A percentile compares a stretch with the other conserved stretches of the same genome.
Evolutionary conservation across 208 protist genomes (phyloP).

Genomic region (Borovskyia barvae): DNA sequence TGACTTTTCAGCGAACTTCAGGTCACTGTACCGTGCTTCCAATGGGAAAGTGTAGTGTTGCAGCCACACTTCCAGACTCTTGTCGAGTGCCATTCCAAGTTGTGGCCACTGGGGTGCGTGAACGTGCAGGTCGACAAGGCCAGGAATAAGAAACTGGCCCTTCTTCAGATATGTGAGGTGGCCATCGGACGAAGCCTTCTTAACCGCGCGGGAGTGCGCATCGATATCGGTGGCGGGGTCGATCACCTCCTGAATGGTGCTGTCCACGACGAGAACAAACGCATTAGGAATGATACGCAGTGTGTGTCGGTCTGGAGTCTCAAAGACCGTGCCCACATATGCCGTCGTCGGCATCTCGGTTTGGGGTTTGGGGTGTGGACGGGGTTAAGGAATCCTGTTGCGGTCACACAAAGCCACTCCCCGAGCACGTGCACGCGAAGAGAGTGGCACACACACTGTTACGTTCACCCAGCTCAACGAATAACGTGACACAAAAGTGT

Average conservation of each 20-base stretch:
- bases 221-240: slow-evolving; percentile 27
- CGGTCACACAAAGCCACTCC: too few species aligned
- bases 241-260: slow-evolving; percentile 48
- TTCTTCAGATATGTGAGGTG: slow-evolving; percentile 34
- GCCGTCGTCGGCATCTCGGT: slow-evolving; percentile 8
- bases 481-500: too few species aligned
- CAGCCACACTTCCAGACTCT: slow-evolving; percentile 89
- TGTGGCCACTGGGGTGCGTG: slow-evolving; percentile 93
- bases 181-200: slow-evolving; percentile 18
- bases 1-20: slow-evolving; percentile 61
- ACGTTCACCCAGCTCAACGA: too few species aligned
- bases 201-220: slow-evolving; percentile 12
- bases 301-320: slow-evolving; percentile 38
- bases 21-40: slow-evolving; percentile 84
- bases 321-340: slow-evolving; percentile 50
- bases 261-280: slow-evolving; percentile 40
- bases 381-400: too few species aligned
- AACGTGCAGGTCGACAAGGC: slow-evolving; percentile 93
- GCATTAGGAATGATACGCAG: slow-evolving; percentile 47
- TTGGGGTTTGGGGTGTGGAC: too few species aligned
- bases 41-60: slow-evolving; percentile 91
- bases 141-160: slow-evolving; percentile 78
- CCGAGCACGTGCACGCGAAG: too few species aligned
- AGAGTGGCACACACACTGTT: too few species aligned
- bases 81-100: slow-evolving; percentile 84